Conservation (phyloP, 768 basidiomycete species). For the Wakefieldia striispora region DNA sequence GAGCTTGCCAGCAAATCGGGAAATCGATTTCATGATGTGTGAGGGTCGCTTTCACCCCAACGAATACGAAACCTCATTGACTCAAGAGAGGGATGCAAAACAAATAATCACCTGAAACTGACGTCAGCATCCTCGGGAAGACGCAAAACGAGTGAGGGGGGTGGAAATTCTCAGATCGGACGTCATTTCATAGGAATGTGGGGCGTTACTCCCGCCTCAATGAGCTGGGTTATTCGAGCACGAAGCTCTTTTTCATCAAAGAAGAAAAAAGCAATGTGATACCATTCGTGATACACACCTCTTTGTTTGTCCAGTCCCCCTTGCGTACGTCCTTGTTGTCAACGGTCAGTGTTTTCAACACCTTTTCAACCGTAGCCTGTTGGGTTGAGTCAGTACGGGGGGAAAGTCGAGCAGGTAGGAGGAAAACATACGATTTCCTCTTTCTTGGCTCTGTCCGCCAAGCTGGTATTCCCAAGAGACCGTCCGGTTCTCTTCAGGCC, state of each 20-base stretch:
- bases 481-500: constrained; percentile 71
- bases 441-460: constrained; percentile 94
- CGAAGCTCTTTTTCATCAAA: constrained; percentile 74
- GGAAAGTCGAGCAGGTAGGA: not conserved
- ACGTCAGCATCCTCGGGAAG: constrained; percentile 6
- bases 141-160: not conserved
- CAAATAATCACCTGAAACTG: constrained; percentile 21
- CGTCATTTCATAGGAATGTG: constrained; percentile 66
- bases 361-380: constrained; percentile 83
- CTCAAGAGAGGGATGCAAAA: constrained; percentile 18
- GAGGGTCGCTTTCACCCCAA: constrained; percentile 84
- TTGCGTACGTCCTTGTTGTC: constrained; percentile 92
- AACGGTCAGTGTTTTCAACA: constrained; percentile 71
- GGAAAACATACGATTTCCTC: constrained; percentile 78
- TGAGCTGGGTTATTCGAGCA: constrained; percentile 94
- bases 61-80: constrained; percentile 72
- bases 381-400: constrained; percentile 13
- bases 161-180: constrained; percentile 38
- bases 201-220: constrained; percentile 94
- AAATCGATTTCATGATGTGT: constrained; percentile 27
- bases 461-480: constrained; percentile 65
- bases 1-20: not conserved
- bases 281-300: constrained; percentile 53
- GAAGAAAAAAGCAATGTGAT: constrained; percentile 8
- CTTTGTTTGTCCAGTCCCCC: constrained; percentile 93